Percentiles rank a stretch among this genome's conserved stretches.
phyloP scores from a whole-genome alignment of 1,139 yeast species.

The Scheffersomyces cryptocercus region DNA sequence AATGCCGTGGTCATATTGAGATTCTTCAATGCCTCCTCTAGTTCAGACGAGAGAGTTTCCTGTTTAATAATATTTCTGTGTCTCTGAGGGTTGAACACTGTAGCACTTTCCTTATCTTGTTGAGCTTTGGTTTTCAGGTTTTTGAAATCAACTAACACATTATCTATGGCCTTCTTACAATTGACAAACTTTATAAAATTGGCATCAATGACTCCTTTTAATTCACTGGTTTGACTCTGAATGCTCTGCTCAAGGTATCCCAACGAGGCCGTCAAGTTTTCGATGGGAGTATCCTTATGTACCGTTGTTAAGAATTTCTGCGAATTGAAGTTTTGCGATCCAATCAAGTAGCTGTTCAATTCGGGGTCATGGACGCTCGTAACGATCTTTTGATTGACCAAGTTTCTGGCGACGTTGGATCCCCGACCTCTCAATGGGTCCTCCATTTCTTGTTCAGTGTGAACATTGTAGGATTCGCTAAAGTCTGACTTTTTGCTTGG shows the following conservation, averaged over 20 bases:
- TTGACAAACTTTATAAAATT: constrained; percentile 77
- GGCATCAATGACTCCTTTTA: constrained; percentile 66
- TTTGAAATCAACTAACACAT: constrained; percentile 35
- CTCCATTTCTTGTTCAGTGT: constrained; percentile 16
- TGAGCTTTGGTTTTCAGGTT: constrained; percentile 38
- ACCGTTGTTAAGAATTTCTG: constrained; percentile 66
- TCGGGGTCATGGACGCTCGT: constrained; percentile 43
- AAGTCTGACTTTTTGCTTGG: not conserved
- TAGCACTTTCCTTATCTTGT: constrained; percentile 35
- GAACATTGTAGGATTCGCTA: not conserved
- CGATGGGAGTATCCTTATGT: constrained; percentile 70
- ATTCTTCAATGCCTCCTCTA: constrained; percentile 48
- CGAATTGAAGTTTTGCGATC: constrained; percentile 73
- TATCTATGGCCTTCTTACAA: constrained; percentile 61
- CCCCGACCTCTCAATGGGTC: constrained; percentile 62
- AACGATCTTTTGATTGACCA: constrained; percentile 39
- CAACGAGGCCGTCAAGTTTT: constrained; percentile 58
- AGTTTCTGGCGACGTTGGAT: constrained; percentile 42
- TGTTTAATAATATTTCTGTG: constrained; percentile 21
- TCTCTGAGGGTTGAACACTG: constrained; percentile 42
- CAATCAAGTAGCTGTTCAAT: constrained; percentile 59
- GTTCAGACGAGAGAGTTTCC: constrained; percentile 29
- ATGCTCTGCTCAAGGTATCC: constrained; percentile 61
- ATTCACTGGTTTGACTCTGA: constrained; percentile 62
- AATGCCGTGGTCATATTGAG: constrained; percentile 62